Base-by-base conservation (phyloP, 176 grass and related monocot genomes). In the Poa annua region DNA sequence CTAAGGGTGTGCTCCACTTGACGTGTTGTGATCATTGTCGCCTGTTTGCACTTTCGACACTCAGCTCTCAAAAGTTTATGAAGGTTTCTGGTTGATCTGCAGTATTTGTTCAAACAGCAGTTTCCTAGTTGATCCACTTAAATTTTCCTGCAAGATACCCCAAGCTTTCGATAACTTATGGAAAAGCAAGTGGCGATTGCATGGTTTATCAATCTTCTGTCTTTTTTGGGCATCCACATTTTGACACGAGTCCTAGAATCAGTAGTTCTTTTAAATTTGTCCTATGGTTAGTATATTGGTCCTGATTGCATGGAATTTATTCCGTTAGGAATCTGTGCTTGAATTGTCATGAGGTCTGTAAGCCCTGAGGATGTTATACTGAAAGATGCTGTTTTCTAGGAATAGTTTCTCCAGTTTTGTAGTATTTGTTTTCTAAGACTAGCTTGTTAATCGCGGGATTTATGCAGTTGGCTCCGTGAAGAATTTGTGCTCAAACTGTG, bases 251-350 rank as follows among this genome's bases (percentile, higher is more conserved):
- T 71, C 22, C 10, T 60, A 59, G 67, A 48, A 44, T 29, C 56
- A 16, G 17, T 73, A 47, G 54, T 26, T 51, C n/a, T 59, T 83
- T 38, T 62, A 24, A 49, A 60, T 59, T 60, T 29, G 52, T 11
- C 44, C 49, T 17, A 32, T 59, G 24, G 51, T 64, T 65, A 50
- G 56, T 75, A 51, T 36, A 14, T 47, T 75, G 81, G 81, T 50
- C 57, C 44, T 35, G 57, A 83, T 61, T 64, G 42, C 61, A 73
- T 64, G 41, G 56, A 38, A 75, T 74, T 34, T 53, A 60, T 84
- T 25, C 71, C 11, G 64, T 49, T 9, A 51, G 75, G 42, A 75
- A 84, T 64, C 26, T 84, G 26, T 74, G 57, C 81, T 75, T 65
- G 52, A 75, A 65, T 75, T 84, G 12, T 64, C 12, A 48, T 66